Base-by-base conservation (phyloP, 768 basidiomycete genomes). In the Tulasnella sp. region DNA sequence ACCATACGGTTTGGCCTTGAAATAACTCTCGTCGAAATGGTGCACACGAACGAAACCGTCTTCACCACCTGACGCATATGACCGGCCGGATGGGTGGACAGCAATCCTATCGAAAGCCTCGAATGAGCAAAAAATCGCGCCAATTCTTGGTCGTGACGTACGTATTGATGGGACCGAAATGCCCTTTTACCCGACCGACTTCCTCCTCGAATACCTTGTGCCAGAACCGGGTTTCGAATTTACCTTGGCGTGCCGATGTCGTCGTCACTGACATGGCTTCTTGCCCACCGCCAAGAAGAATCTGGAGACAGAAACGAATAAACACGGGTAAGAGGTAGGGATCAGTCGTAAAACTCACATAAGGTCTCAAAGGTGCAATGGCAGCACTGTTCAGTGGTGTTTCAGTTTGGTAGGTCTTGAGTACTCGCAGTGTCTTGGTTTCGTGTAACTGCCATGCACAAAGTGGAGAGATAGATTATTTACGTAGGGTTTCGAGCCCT, bases 201-300 rank as follows among this genome's bases (percentile, higher is more conserved):
- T 98, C 94, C 73, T 96, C 92, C 70, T 94, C 92, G 64, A 94
- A 86, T 35, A 94, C 76, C 63, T 85, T 90, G 75, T 99, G 94
- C 91, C 92, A 98, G 74, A 99, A 97, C 36, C 92, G 78, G 9
- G 91, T 89, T 72, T 98, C 96, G 69, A 99, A 99, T 70, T 97
- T 96, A 19, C 94, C 96, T 68, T 96, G 89, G 50, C 96, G 81
- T 21, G 81, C 65, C 1, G 90, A 91, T 0, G 94, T 98, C 6
- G 91, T 98, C 12, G 96, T 97, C 49, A 98, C 96, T 65, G 74
- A 82, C 90, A 91, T 94, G 3, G 96, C 96, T 67, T 96, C 94
- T 70, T 98, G 96, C 40, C 96, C 96, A 69, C 96, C 94, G 41
- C 96, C 96, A 21, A 96, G 75, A 31, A 98, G 78, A 40, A 93